Percentiles rank a stretch among this genome's conserved stretches.
These are phyloP conservation scores for Spergularia marina DNA, from an alignment of 148 eudicot species.

Conservation along the genomic window DNA sequence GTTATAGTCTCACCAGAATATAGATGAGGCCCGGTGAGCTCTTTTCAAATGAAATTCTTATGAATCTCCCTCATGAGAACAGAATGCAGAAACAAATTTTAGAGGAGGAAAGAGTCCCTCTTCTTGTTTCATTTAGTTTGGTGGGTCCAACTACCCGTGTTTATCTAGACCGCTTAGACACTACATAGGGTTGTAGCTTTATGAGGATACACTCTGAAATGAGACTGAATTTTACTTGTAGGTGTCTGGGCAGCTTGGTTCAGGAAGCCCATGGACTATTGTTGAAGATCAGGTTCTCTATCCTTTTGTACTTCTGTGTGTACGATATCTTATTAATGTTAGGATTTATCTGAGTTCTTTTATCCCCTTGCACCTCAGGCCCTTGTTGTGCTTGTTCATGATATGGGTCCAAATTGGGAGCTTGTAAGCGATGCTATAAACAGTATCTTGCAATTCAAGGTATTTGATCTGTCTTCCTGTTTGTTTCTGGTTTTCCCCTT, in stretches of 20 bases:
- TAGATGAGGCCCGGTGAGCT: too few species aligned
- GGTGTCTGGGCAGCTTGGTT: constrained; percentile 66
- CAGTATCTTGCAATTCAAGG: constrained; percentile 84
- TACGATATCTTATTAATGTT: not conserved
- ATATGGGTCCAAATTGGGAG: constrained; percentile 98
- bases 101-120: not conserved
- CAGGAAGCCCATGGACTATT: constrained; percentile 77
- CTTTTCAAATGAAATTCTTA: too few species aligned
- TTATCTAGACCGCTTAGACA: not conserved
- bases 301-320: constrained; percentile 6
- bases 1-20: too few species aligned
- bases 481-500: not conserved
- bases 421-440: constrained; percentile 90
- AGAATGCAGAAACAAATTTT: not conserved
- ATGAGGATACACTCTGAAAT: constrained; percentile 18
- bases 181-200: constrained; percentile 3
- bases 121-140: not conserved
- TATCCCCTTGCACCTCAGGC: constrained; percentile 46
- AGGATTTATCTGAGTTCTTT: constrained; percentile 23
- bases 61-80: too few species aligned
- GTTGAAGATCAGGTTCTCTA: constrained; percentile 85
- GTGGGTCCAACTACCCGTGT: not conserved
- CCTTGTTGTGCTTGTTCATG: constrained; percentile 96
- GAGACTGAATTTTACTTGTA: constrained; percentile 34
- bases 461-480: constrained; percentile 21